Evolutionary conservation across 495 filamentous ascomycete species (phyloP), one percentile per base, ranked within the genome.

Genomic region (Staphylotrichum tortipilum): DNA sequence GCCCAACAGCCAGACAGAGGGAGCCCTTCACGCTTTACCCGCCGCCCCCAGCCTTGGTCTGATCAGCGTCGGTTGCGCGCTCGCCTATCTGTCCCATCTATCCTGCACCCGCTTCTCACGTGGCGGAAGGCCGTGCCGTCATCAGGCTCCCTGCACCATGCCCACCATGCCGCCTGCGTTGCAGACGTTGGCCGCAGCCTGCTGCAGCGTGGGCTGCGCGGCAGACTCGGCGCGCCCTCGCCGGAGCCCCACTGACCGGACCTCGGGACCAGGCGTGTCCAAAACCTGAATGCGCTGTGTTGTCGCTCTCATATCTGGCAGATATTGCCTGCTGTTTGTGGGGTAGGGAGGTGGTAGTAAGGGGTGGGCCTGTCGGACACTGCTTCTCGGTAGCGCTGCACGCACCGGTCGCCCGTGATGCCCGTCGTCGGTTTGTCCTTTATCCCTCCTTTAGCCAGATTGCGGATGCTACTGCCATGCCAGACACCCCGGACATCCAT

Each of bases 261-360:
- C 12, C 18, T 19, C 6, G 29, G 18, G n/a, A 34, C 28, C 12
- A 21, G 44, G 33, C 29, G 22, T 40, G 42, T 22, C 43, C 55
- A 28, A 49, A 50, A 45, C 49, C 33, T 54, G 51, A n/a, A 45
- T 49, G 53, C 34, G 54, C 30, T 48, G n/a, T n/a, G 48, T 49
- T 49, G 44, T 36, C 15, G 23, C 41, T 44, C 44, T n/a, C 47
- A 59, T 47, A 59, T 55, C 54, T 44, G 21, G 40, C 52, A 17
- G 49, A 68, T 49, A 62, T 68, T 66, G 54, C 65, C 24, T 67
- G 60, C 63, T n/a, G 49, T 66, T 65, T 68, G 63, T 66, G 61
- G 65, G 63, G 63, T 59, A 64, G 38, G 47, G 26, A 58, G 21
- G 43, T 48, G 47, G 24, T 18, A 52, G 45, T 29, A 18, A n/a